Evolutionary conservation across 2,329 filamentous ascomycete species (phyloP).

Genomic region (Phialophora macrospora): DNA sequence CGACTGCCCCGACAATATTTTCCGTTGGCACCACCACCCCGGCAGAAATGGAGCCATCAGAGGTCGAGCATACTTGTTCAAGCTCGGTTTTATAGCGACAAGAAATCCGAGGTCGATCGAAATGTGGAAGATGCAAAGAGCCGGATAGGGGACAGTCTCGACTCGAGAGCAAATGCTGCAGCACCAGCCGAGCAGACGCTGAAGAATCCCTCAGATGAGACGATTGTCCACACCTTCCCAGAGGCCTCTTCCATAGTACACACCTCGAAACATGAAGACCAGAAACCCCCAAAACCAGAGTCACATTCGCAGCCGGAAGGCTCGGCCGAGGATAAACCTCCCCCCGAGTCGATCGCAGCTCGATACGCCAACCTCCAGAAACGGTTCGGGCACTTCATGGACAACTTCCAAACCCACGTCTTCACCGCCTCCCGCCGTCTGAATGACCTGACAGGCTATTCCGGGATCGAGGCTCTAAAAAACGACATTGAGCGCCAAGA

Average conservation of each 20-base stretch:
- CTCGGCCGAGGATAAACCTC: slow-evolving; percentile 40
- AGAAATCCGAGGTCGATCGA: slow-evolving; percentile 31
- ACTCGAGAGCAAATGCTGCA: slow-evolving; percentile 32
- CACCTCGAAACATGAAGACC: slow-evolving; percentile 17
- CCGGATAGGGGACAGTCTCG: slow-evolving; percentile 36
- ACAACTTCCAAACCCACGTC: slow-evolving; percentile 82
- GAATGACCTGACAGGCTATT: slow-evolving; percentile 94
- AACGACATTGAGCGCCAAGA: slow-evolving; percentile 73
- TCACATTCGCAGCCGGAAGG: slow-evolving; percentile 42
- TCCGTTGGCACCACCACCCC: slow-evolving; percentile 12
- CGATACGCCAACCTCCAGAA: slow-evolving; percentile 62
- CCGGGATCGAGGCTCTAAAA: slow-evolving; percentile 85
- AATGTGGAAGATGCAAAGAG: slow-evolving; percentile 36
- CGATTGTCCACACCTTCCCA: slow-evolving; percentile 38
- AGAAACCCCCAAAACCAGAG: slow-evolving; percentile 5
- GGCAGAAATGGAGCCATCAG: slow-evolving; percentile 24
- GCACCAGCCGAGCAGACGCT: slow-evolving; percentile 26
- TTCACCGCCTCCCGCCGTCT: slow-evolving; percentile 84
- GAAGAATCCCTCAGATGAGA: slow-evolving; percentile 34
- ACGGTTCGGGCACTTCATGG: slow-evolving; percentile 76
- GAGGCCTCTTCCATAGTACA: slow-evolving; percentile 38
- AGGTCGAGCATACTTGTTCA: slow-evolving; percentile 28
- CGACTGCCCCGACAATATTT: slow-evolving; percentile 24
- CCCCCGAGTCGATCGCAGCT: slow-evolving; percentile 60
- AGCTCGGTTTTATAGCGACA: slow-evolving; percentile 38